These are phyloP conservation scores for Cercospora nicotianae DNA, from an alignment of 2,329 filamentous ascomycete species.

Conservation along the genomic window DNA sequence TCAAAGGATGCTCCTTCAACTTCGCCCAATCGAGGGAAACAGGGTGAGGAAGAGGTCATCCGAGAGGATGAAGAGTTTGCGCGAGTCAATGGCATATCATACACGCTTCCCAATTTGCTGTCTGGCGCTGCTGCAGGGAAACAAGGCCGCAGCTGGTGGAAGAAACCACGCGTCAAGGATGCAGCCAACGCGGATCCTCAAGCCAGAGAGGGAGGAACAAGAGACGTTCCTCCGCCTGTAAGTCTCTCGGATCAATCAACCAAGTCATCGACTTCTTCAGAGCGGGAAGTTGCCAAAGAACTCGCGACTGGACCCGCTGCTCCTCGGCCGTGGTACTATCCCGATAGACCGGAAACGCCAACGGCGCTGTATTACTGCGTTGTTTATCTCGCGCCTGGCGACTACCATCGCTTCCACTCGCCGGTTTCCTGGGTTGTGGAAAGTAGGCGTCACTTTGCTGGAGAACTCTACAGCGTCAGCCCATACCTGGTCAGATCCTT, in stretches of 20 bases:
- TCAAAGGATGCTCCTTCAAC: slow-evolving; percentile 42
- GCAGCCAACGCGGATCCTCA: slow-evolving; percentile 22
- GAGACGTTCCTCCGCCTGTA: slow-evolving; percentile 42
- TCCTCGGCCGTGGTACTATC: slow-evolving; percentile 55
- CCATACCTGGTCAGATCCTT: slow-evolving; percentile 91
- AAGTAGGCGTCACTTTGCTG: slow-evolving; percentile 92
- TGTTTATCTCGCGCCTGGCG: slow-evolving; percentile 92
- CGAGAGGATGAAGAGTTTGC: slow-evolving; percentile 89
- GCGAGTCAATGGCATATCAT: slow-evolving; percentile 89
- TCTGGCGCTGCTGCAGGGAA: slow-evolving; percentile 57
- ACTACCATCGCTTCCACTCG: slow-evolving; percentile 98
- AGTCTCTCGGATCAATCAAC: slow-evolving; percentile 66
- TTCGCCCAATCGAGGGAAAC: slow-evolving; percentile 35
- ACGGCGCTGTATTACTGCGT: slow-evolving; percentile 89
- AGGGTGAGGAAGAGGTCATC: slow-evolving; percentile 61
- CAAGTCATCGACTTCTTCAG: slow-evolving; percentile 65
- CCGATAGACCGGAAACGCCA: slow-evolving; percentile 39
- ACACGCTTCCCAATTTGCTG: slow-evolving; percentile 84
- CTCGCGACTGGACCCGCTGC: slow-evolving; percentile 65
- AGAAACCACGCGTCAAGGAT: slow-evolving; percentile 35
- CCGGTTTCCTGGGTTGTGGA: slow-evolving; percentile 95
- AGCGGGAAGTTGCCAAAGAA: slow-evolving; percentile 80
- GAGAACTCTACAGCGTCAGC: slow-evolving; percentile 91
- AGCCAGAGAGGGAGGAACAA: slow-evolving; percentile 21
- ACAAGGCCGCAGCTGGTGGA: slow-evolving; percentile 28